These are phyloP conservation scores for Penstemon eatonii DNA, from an alignment of 257 asterid species.

Conservation along the genomic window DNA sequence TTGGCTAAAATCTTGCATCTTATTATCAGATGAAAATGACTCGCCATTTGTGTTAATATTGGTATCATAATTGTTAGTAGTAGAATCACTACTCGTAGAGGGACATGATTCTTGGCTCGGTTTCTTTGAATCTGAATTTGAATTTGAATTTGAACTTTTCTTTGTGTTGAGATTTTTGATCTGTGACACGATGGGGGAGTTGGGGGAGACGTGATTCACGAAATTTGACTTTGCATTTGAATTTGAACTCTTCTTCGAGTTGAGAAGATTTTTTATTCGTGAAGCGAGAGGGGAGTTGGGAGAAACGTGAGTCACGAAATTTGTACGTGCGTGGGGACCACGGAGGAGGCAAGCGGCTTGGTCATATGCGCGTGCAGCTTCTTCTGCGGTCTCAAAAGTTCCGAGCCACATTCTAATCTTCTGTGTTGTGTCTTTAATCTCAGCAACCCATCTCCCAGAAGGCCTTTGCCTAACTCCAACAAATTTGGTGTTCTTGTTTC, in stretches of 20 bases:
- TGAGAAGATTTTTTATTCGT: slow-evolving; percentile 44
- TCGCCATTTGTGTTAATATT: slow-evolving; percentile 5
- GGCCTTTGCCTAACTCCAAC: slow-evolving; percentile 73
- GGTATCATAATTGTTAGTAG: slow-evolving; percentile 18
- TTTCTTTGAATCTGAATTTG: slow-evolving; percentile 5
- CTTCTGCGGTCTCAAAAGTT: slow-evolving; percentile 60
- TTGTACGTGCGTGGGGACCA: slow-evolving; percentile 63
- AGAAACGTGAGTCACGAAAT: slow-evolving; percentile 45
- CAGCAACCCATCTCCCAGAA: slow-evolving; percentile 76
- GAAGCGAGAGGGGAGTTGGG: slow-evolving; percentile 56
- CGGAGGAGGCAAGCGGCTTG: slow-evolving; percentile 68
- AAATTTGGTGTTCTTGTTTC: slow-evolving; percentile 37
- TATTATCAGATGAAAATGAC: slow-evolving; percentile 18
- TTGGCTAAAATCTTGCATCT: not conserved
- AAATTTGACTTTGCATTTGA: slow-evolving; percentile 30
- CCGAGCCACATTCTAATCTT: slow-evolving; percentile 81
- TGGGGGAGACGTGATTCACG: slow-evolving; percentile 42
- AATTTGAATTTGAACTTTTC: slow-evolving; percentile 25
- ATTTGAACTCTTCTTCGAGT: slow-evolving; percentile 34
- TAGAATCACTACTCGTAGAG: slow-evolving; percentile 14
- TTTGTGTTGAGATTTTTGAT: slow-evolving; percentile 46
- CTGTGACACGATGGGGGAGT: slow-evolving; percentile 62
- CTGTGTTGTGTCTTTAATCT: slow-evolving; percentile 70
- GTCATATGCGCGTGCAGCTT: slow-evolving; percentile 70
- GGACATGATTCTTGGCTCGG: slow-evolving; percentile 20